Percentiles rank a stretch among this genome's conserved stretches.
phyloP scores from a whole-genome alignment of 371 early-diverging fungal species.

The Quaeritorhiza haematococci region DNA sequence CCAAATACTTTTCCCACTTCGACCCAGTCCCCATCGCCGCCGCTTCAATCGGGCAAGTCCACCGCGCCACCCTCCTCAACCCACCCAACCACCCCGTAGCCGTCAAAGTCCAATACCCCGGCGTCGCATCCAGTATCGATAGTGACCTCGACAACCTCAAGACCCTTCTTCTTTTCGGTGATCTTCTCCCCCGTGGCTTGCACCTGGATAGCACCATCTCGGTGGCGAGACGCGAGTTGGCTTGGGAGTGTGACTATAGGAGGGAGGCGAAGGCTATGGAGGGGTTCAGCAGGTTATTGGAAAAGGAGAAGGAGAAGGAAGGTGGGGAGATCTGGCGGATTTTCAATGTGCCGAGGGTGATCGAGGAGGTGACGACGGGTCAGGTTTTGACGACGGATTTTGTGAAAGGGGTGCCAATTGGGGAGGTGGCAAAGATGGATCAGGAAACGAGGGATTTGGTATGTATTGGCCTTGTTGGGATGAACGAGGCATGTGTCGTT shows the following conservation, averaged over 20 bases:
- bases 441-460: slow-evolving; percentile 69
- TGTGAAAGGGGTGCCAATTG: slow-evolving; percentile 71
- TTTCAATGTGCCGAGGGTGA: slow-evolving; percentile 75
- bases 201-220: slow-evolving; percentile 93
- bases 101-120: slow-evolving; percentile 96
- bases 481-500: neutral
- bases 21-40: slow-evolving; percentile 82
- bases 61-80: slow-evolving; percentile 58
- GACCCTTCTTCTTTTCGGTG: slow-evolving; percentile 71
- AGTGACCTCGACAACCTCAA: slow-evolving; percentile 82
- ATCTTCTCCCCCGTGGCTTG: slow-evolving; percentile 85
- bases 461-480: slow-evolving; percentile 7
- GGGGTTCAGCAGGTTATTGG: slow-evolving; percentile 61
- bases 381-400: slow-evolving; percentile 79
- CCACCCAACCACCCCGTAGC: slow-evolving; percentile 58
- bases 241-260: slow-evolving; percentile 89
- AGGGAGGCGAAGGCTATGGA: slow-evolving; percentile 79
- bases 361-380: slow-evolving; percentile 61
- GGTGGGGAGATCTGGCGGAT: no score
- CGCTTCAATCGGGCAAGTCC: slow-evolving; percentile 96
- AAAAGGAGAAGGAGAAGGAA: slow-evolving; percentile 40
- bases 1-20: slow-evolving; percentile 63
- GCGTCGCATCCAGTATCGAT: slow-evolving; percentile 82
- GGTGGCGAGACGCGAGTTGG: slow-evolving; percentile 85
- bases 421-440: slow-evolving; percentile 49